Evolutionary conservation across 305 asterid species (phyloP).

Genomic region (Fraxinus sp.): DNA sequence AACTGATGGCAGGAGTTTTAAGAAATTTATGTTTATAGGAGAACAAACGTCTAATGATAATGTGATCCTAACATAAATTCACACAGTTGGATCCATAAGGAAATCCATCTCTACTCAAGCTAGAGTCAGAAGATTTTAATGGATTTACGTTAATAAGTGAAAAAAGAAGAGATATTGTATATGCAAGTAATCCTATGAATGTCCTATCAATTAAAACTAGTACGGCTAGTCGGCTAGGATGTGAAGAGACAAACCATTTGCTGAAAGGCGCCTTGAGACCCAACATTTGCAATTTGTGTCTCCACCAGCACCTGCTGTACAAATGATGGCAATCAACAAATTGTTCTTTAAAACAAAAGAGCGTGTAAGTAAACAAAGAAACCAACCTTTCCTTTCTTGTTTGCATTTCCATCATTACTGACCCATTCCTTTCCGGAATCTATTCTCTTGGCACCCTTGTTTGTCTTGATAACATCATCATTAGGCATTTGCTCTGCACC

Average conservation of each 20-base stretch:
- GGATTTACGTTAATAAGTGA: neutral
- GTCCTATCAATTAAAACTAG: neutral
- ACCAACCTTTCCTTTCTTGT: slow-evolving; percentile 83
- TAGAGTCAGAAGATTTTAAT: slow-evolving; percentile 3
- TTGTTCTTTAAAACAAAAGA: slow-evolving; percentile 10
- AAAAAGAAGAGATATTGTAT: neutral
- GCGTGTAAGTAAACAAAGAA: slow-evolving; percentile 20
- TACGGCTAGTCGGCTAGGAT: slow-evolving; percentile 11
- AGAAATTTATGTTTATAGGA: neutral
- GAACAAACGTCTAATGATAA: neutral
- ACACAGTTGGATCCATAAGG: neutral
- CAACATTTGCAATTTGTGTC: slow-evolving; percentile 48
- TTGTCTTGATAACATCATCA: slow-evolving; percentile 29
- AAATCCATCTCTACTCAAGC: neutral
- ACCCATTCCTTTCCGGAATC: slow-evolving; percentile 60
- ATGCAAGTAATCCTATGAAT: neutral
- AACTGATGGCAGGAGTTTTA: neutral
- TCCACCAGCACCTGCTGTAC: slow-evolving; percentile 59
- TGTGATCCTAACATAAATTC: neutral
- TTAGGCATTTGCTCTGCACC: slow-evolving; percentile 41
- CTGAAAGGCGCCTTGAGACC: slow-evolving; percentile 55
- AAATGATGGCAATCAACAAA: slow-evolving; percentile 19
- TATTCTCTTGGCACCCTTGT: slow-evolving; percentile 56
- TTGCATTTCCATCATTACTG: slow-evolving; percentile 35
- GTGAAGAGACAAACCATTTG: slow-evolving; percentile 57